Percentiles rank a stretch among this genome's conserved stretches.
phyloP scores from a whole-genome alignment of 2,329 filamentous ascomycete genomes.

The Diaporthe longicolla region DNA sequence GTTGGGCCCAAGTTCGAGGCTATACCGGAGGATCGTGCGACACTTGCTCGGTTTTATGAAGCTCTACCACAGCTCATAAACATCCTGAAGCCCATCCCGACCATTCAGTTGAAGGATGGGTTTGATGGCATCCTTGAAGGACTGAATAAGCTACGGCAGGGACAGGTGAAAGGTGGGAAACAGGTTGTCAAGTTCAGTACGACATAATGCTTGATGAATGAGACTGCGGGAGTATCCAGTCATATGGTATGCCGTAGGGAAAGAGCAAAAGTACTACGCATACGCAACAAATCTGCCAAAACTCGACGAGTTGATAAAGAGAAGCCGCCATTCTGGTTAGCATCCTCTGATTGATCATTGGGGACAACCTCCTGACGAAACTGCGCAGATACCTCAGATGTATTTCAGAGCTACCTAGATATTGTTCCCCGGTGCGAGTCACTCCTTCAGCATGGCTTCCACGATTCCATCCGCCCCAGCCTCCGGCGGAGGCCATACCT shows the following conservation, averaged over 20 bases:
- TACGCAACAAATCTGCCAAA: too few species aligned
- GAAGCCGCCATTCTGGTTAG: too few species aligned
- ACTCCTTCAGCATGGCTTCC: constrained; percentile 1
- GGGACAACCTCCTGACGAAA: too few species aligned
- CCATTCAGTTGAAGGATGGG: not conserved
- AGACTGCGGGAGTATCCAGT: too few species aligned
- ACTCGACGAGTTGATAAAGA: too few species aligned
- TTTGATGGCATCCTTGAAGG: not conserved
- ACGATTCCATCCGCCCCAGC: constrained; percentile 45
- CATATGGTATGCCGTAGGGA: too few species aligned
- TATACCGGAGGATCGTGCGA: not conserved
- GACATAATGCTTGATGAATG: too few species aligned
- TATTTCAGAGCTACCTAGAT: too few species aligned
- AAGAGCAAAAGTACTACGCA: too few species aligned
- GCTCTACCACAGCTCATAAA: not conserved
- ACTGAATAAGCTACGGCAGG: not conserved
- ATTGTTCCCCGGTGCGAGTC: not conserved
- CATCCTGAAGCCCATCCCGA: not conserved
- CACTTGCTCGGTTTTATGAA: not conserved
- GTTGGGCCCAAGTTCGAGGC: not conserved
- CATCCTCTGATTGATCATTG: too few species aligned
- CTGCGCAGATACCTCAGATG: too few species aligned
- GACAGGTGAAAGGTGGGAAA: not conserved
- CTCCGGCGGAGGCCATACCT: constrained; percentile 45
- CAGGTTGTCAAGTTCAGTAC: not conserved